Evolutionary conservation across 441 rosid genomes (phyloP), one percentile per base, ranked within the genome.

Genomic region (Brassica hybrid): DNA sequence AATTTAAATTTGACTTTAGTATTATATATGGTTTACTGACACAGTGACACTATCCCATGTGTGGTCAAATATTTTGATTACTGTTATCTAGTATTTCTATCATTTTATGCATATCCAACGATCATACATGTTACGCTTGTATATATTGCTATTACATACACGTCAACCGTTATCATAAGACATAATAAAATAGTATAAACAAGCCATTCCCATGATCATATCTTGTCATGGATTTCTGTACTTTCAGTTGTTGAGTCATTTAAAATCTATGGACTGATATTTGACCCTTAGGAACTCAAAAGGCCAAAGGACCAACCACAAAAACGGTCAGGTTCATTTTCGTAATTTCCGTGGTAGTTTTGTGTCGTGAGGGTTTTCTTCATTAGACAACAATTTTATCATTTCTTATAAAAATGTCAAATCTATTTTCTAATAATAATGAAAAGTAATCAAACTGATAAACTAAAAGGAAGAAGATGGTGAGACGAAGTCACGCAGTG

Each of bases 231-330:
- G 69, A 65, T 34, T 16, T 54, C 6, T 9, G 21, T 17, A 12
- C 62, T 48, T 67, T 52, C 11, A 41, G 9, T 61, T 9, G 62
- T 21, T 65, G 27, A 45, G 62, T 25, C 69, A 25, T 60, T 60
- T 65, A 67, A 13, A 45, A 19, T 23, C 9, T 23, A n/a, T 32
- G 54, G 25, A 17, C 18, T 36, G 32, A 25, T 14, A 61, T n/a
- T 71, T 84, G 88, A 61, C 88, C 82, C 76, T 81, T 88, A 12
- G 56, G 79, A 79, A 34, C 81, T 81, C 88, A 54, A 83, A 82
- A 74, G 81, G 88, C 65, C 61, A 57, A 56, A 56, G 23, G 60
- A 67, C 73, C 67, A 69, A 32, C 48, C 69, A 43, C 23, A 14
- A 56, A n/a, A 21, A 58, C 72, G 67, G 12, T 18, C 14, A 17